Percentiles rank a stretch among this genome's conserved stretches.
phyloP scores from a whole-genome alignment of 768 basidiomycete species.

The Tulasnella sp. region DNA sequence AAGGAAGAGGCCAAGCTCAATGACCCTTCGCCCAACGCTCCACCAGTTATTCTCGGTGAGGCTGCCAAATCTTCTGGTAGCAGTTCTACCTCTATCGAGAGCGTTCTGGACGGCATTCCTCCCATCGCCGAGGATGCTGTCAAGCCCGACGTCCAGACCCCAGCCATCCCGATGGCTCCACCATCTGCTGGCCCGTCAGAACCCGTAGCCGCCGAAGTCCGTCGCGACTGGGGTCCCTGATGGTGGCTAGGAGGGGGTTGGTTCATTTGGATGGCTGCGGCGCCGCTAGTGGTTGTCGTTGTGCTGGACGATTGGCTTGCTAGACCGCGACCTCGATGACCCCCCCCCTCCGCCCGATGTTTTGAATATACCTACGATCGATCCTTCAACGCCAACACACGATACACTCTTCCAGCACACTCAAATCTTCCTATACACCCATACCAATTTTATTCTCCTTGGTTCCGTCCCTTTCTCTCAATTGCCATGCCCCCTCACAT shows the following conservation, averaged over 20 bases:
- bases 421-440: no score
- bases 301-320: slow-evolving; percentile 4
- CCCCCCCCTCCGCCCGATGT: slow-evolving; percentile 9
- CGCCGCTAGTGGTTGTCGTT: slow-evolving; percentile 1
- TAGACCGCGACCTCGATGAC: background rate
- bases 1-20: background rate
- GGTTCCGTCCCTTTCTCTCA: no score
- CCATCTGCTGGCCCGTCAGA: background rate
- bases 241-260: slow-evolving; percentile 13
- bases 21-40: background rate
- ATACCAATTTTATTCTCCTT: no score
- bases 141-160: background rate
- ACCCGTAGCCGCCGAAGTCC: background rate
- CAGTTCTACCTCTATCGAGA: slow-evolving; percentile 11
- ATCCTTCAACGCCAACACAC: no score
- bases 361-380: no score
- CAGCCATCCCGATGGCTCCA: slow-evolving; percentile 1
- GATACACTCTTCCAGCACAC: no score
- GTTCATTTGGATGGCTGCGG: slow-evolving; percentile 10
- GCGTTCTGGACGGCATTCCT: slow-evolving; percentile 7
- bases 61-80: background rate
- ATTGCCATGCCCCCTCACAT: no score
- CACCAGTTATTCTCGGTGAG: slow-evolving; percentile 7
- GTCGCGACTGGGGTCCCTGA: slow-evolving; percentile 4
- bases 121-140: slow-evolving; percentile 9